phyloP scores from a whole-genome alignment of 1,284 basidiomycete species.

The Ceratobasidium sp. region DNA sequence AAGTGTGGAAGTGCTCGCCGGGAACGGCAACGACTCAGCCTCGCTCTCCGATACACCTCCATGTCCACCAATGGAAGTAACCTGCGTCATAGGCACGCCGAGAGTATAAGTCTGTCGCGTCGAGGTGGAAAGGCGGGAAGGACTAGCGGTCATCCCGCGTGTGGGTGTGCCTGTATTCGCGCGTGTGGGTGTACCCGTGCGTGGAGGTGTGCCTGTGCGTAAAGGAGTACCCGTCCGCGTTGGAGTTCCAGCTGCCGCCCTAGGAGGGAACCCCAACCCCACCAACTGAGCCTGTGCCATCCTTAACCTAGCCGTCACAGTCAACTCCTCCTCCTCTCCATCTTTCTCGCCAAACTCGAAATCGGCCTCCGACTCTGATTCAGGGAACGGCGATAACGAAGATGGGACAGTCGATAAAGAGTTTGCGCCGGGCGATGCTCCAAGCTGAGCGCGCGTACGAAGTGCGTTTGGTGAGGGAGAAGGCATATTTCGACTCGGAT shows the following conservation, averaged over 20 bases:
- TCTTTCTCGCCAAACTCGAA: conserved; percentile 21
- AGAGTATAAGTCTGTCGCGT: conserved; percentile 10
- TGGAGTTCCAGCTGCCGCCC: conserved; percentile 7
- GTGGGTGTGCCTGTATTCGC: conserved; percentile 4
- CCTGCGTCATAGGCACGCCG: conserved; percentile 40
- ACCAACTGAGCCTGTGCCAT: neutral
- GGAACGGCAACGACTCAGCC: conserved; percentile 37
- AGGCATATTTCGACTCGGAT: neutral
- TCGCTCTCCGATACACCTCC: conserved; percentile 29
- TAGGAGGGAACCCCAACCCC: neutral
- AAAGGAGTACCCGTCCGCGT: conserved; percentile 3
- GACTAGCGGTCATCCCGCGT: conserved; percentile 10
- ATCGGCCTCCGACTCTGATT: conserved; percentile 32
- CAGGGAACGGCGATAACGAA: conserved; percentile 41
- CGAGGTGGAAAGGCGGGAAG: conserved; percentile 22
- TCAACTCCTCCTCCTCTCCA: conserved; percentile 27
- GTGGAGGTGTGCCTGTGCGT: neutral
- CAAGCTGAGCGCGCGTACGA: conserved; percentile 14
- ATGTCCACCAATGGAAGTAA: neutral
- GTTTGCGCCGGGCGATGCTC: conserved; percentile 23
- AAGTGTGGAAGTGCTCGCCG: conserved; percentile 29
- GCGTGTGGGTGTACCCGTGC: conserved; percentile 1
- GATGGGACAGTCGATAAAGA: conserved; percentile 28
- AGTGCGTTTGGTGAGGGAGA: conserved; percentile 29
- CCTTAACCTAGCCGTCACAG: conserved; percentile 16